Conservation (phyloP, 768 basidiomycete genomes). For the Rhodotorula babjevae region DNA sequence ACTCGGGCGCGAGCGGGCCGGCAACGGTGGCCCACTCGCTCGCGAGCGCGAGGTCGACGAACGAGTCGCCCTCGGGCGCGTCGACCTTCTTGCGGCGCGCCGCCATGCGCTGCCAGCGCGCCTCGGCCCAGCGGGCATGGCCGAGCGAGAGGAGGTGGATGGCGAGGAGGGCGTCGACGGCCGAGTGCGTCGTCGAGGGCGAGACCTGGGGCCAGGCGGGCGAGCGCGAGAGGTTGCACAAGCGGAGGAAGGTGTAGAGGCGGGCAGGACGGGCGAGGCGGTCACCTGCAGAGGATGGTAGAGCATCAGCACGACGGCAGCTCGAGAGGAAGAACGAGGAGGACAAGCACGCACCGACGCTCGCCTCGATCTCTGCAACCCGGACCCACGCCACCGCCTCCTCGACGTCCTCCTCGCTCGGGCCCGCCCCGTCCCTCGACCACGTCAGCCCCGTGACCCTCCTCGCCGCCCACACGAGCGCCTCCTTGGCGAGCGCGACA, state of each 20-base stretch:
- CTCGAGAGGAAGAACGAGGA: too few relatives aligned
- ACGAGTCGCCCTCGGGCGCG: neutral
- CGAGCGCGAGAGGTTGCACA: constrained; percentile 35
- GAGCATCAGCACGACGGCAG: neutral
- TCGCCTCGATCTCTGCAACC: constrained; percentile 36
- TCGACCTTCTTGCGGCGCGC: constrained; percentile 15
- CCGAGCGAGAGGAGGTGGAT: constrained; percentile 25
- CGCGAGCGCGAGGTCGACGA: constrained; percentile 28
- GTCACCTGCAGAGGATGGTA: neutral
- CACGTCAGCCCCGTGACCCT: constrained; percentile 2
- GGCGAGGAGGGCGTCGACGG: constrained; percentile 33
- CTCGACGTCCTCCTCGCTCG: constrained; percentile 11
- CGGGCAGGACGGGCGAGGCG: constrained; percentile 12
- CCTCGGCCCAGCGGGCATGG: constrained; percentile 9
- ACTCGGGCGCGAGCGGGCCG: neutral
- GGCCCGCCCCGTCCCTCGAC: neutral
- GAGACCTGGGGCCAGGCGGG: constrained; percentile 33
- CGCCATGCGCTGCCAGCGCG: constrained; percentile 22
- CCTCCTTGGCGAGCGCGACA: constrained; percentile 16
- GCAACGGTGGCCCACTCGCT: constrained; percentile 11
- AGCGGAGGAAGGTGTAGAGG: constrained; percentile 35
- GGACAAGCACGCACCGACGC: constrained; percentile 6
- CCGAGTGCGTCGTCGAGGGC: constrained; percentile 22
- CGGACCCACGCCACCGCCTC: constrained; percentile 29
- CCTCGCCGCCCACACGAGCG: neutral